Conservation (phyloP, 208 protist species). For the Acanthamoeba sp. region DNA sequence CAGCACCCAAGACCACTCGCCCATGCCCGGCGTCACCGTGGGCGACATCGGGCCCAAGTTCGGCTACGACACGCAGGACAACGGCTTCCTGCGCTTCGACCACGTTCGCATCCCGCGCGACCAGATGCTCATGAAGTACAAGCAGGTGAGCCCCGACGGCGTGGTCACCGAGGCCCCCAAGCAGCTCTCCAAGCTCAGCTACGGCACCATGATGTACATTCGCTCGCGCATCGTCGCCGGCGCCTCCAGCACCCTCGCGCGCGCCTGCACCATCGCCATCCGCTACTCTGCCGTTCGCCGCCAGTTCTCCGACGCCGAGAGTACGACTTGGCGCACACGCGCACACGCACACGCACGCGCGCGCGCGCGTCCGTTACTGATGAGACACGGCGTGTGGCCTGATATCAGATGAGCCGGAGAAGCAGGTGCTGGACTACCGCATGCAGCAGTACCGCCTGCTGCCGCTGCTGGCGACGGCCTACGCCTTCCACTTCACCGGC, state of each 20-base stretch:
- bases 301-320: constrained; percentile 71
- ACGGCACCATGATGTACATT: constrained; percentile 48
- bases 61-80: constrained; percentile 83
- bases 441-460: constrained; percentile 74
- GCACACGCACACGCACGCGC: too few species aligned
- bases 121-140: constrained; percentile 79
- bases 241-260: background rate
- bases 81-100: constrained; percentile 84
- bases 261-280: constrained; percentile 79
- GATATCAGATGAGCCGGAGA: background rate
- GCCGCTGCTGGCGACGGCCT: constrained; percentile 47
- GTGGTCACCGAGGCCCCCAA: background rate
- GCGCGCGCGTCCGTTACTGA: too few species aligned
- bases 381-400: too few species aligned
- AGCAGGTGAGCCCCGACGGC: constrained; percentile 51
- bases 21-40: constrained; percentile 79
- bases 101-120: constrained; percentile 82
- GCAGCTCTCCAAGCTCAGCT: constrained; percentile 62
- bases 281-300: constrained; percentile 82
- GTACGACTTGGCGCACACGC: background rate
- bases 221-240: constrained; percentile 61
- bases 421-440: constrained; percentile 73
- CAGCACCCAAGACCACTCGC: constrained; percentile 35
- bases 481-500: constrained; percentile 70
- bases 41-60: constrained; percentile 87